A percentile compares a stretch with the other conserved stretches of the same genome.
Conservation (phyloP, 169 alveolate genomes). For the Perkinsus chesapeaki region DNA sequence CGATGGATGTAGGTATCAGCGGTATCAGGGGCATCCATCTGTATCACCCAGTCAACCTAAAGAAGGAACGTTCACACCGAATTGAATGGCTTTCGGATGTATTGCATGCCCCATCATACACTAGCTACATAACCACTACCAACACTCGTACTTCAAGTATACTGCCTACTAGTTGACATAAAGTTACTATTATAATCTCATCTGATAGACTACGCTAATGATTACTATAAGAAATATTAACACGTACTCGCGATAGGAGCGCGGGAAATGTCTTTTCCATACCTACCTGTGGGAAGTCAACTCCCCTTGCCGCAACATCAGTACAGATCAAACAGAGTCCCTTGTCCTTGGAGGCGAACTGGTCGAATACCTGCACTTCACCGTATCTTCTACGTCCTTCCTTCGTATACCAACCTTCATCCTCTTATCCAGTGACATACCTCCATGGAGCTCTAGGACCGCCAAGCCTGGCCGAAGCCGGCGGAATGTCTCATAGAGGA, state of each 20-base stretch:
- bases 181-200: too few relatives aligned
- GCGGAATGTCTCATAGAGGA: conserved; percentile 86
- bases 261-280: too few relatives aligned
- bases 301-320: conserved; percentile 90
- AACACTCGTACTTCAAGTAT: too few relatives aligned
- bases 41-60: conserved; percentile 83
- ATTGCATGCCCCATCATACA: too few relatives aligned
- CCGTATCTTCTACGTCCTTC: not conserved
- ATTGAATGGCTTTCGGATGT: too few relatives aligned
- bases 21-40: conserved; percentile 87
- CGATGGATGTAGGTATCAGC: conserved; percentile 85
- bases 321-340: conserved; percentile 69
- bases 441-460: not conserved
- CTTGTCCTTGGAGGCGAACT: conserved; percentile 81
- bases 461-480: conserved; percentile 74
- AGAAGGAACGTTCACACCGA: too few relatives aligned
- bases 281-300: conserved; percentile 78
- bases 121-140: too few relatives aligned
- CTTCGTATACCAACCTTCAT: not conserved
- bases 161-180: too few relatives aligned
- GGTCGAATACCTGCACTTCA: conserved; percentile 72
- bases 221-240: too few relatives aligned
- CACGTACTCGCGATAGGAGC: too few relatives aligned
- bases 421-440: not conserved
- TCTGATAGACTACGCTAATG: too few relatives aligned